Evolutionary conservation across 2,329 filamentous ascomycete genomes (phyloP).

Genomic region (Colletotrichum karsti): DNA sequence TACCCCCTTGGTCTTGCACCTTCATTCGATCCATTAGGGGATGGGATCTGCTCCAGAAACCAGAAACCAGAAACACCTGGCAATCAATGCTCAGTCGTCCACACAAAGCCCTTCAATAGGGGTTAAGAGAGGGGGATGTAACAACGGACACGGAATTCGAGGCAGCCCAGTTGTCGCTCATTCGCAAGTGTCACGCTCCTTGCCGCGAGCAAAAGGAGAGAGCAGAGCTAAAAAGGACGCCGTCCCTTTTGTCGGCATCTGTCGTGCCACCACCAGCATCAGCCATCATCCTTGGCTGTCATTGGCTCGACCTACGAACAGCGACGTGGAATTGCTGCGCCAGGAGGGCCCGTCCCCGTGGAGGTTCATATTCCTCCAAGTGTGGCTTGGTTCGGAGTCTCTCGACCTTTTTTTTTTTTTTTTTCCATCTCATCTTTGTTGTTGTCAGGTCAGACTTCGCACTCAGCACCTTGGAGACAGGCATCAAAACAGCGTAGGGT

Average conservation of each 20-base stretch:
- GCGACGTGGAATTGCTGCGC: too few relatives aligned
- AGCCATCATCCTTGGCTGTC: slow-evolving; percentile 22
- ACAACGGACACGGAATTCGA: not conserved
- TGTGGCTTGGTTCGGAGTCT: not conserved
- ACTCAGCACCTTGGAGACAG: not conserved
- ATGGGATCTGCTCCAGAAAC: slow-evolving; percentile 19
- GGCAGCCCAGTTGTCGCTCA: not conserved
- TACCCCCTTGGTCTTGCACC: slow-evolving; percentile 21
- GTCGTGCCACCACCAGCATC: slow-evolving; percentile 17
- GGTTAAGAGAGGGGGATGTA: not conserved
- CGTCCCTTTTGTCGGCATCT: slow-evolving; percentile 12
- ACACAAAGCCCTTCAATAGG: slow-evolving; percentile 1
- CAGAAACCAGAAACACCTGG: slow-evolving; percentile 4
- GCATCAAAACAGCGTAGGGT: not conserved
- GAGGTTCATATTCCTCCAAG: not conserved
- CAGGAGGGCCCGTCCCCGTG: too few relatives aligned
- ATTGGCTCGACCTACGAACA: not conserved
- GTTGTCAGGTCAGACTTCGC: not conserved
- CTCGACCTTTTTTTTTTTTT: not conserved
- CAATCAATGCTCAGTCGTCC: slow-evolving; percentile 9
- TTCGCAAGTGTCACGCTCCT: not conserved
- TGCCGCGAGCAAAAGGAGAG: slow-evolving; percentile 18
- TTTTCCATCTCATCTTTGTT: slow-evolving; percentile 2
- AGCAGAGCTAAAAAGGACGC: slow-evolving; percentile 23
- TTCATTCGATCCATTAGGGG: slow-evolving; percentile 16